Evolutionary conservation across 352 stramenopile species (phyloP).

Genomic region (Phytophthora colocasiae): DNA sequence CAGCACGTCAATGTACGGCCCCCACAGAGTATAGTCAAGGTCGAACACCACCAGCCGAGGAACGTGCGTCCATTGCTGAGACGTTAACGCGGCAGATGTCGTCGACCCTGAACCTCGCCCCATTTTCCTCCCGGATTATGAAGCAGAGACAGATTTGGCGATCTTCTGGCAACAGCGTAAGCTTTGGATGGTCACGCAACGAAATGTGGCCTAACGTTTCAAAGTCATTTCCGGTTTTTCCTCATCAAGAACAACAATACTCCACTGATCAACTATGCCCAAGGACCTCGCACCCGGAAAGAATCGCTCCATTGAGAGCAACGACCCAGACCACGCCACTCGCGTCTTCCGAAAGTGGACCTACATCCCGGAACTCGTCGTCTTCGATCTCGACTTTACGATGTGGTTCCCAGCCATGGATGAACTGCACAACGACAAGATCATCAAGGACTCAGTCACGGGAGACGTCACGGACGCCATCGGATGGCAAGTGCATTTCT

Average conservation of each 20-base stretch:
- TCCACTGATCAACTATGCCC: neutral
- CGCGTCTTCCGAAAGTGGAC: constrained; percentile 48
- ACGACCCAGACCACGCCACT: constrained; percentile 11
- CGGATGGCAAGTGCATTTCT: constrained; percentile 82
- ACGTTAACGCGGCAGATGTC: neutral
- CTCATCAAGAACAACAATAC: neutral
- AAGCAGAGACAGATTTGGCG: neutral
- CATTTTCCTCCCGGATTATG: constrained; percentile 4
- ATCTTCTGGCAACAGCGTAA: neutral
- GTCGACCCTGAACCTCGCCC: neutral
- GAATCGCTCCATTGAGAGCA: constrained; percentile 27
- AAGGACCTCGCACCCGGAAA: constrained; percentile 22
- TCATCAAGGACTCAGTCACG: constrained; percentile 58
- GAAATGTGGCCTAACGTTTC: neutral
- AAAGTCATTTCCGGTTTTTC: neutral
- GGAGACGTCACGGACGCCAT: constrained; percentile 69
- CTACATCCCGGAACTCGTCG: constrained; percentile 60
- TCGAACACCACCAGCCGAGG: constrained; percentile 79
- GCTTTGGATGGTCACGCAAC: neutral
- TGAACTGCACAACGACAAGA: constrained; percentile 67
- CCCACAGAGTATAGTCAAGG: constrained; percentile 83
- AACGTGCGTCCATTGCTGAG: constrained; percentile 52
- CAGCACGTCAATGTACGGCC: constrained; percentile 77
- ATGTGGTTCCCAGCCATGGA: constrained; percentile 87
- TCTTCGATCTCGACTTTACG: constrained; percentile 53